Evolutionary conservation across 495 filamentous ascomycete species (phyloP), one percentile per base, ranked within the genome.

Genomic region (Chlorociboria aeruginascens): DNA sequence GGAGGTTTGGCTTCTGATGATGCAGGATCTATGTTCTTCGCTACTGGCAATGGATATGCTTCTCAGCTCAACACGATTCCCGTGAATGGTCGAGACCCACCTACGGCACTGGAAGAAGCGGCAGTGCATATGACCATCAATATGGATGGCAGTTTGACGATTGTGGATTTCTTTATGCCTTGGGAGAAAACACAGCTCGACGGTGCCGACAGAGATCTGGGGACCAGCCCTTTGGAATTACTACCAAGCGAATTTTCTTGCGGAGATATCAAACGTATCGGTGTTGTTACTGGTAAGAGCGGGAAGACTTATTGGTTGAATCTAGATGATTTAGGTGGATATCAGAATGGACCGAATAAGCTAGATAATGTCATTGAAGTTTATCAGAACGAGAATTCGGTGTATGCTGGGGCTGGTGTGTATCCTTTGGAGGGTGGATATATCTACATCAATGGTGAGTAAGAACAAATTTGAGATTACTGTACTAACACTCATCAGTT

Each of bases 391-490:
- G 13, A 46, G 7, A 53, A 52, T 16, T 54, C 69, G 3, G 66
- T 72, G 0, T 74, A 69, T 56, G 71, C 66, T 30, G 71, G 68
- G 16, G 50, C 61, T 7, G 71, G 69, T 0, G 66, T 64, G 7
- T 66, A 72, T 53, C 71, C 71, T 10, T 53, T 72, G 1, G 70
- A 67, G 48, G 69, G 69, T 10, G 70, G 71, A 8, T 73, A 66
- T 49, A 60, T 75, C 40, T 75, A 75, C 49, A 63, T 66, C 43
- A 67, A 60, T 17, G 55, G 56, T 32, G 48, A 53, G 28, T 47
- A 45, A 8, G 52, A 42, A 1, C 40, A 54, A 36, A 6, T 30
- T 30, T 43, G 9, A 3, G 29, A 35, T 41, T n/a, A 0, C 12
- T 25, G 20, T 25, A 25, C 20, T 25, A 25, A 25, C 4, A 25